Conservation (phyloP, 1,284 basidiomycete species). For the Puccinia sorghi region DNA sequence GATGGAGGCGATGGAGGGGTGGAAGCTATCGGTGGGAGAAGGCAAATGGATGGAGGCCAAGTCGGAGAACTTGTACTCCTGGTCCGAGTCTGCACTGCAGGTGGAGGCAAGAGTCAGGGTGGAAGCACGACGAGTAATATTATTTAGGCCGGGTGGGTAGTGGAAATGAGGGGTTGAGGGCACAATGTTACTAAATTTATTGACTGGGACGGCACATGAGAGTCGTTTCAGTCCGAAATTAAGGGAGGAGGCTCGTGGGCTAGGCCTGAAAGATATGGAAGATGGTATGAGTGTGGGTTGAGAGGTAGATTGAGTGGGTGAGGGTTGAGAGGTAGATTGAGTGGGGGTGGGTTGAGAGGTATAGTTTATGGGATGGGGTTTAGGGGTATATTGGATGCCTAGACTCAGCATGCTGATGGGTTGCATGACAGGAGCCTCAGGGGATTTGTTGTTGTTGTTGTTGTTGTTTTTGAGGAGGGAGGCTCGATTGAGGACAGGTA, state of each 20-base stretch:
- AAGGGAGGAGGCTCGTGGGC: slow-evolving; percentile 1
- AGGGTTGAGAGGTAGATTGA: background rate
- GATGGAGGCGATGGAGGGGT: background rate
- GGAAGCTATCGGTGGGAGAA: background rate
- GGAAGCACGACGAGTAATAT: background rate
- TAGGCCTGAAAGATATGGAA: background rate
- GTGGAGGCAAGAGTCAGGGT: slow-evolving; percentile 10
- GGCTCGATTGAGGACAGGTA: background rate
- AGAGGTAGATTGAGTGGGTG: background rate
- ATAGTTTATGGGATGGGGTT: background rate
- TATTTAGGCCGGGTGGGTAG: background rate
- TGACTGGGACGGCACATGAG: no score
- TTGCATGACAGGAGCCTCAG: background rate
- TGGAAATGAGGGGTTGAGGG: background rate
- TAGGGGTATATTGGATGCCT: slow-evolving; percentile 1
- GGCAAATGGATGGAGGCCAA: slow-evolving; percentile 18
- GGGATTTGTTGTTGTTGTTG: background rate
- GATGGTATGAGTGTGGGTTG: no score
- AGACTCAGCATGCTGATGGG: background rate
- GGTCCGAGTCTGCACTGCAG: background rate
- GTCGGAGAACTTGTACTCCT: background rate
- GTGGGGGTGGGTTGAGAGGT: no score
- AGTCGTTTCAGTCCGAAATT: background rate
- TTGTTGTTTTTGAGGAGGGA: background rate
- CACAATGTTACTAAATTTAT: no score